Conservation (phyloP, 164 flowering plant species). For the Aristolochia fimbriata region DNA sequence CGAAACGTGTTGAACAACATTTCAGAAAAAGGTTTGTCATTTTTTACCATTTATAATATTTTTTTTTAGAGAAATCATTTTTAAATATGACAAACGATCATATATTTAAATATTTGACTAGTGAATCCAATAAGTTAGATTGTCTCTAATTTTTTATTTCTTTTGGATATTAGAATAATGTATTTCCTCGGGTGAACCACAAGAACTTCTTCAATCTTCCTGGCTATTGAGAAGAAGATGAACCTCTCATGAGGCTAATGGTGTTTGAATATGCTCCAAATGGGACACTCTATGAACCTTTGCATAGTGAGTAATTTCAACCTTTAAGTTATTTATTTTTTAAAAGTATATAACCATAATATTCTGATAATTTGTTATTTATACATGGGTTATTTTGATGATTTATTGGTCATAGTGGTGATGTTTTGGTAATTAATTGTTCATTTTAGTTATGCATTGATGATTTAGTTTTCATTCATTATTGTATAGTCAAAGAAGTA, state of each 20-base stretch:
- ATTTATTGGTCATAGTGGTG: too few species aligned
- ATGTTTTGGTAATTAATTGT: too few species aligned
- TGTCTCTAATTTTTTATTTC: neutral
- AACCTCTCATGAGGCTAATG: slow-evolving; percentile 80
- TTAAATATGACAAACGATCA: too few species aligned
- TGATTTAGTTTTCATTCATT: neutral
- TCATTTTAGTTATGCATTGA: too few species aligned
- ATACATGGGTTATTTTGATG: too few species aligned
- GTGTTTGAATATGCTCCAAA: slow-evolving; percentile 96
- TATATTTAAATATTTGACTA: too few species aligned
- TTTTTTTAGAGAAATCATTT: neutral
- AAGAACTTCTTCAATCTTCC: slow-evolving; percentile 91
- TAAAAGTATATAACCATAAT: too few species aligned
- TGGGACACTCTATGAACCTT: slow-evolving; percentile 78
- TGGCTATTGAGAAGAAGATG: slow-evolving; percentile 85
- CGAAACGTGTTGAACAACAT: slow-evolving; percentile 33
- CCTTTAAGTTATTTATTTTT: neutral
- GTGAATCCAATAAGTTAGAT: too few species aligned
- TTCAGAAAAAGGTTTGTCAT: slow-evolving; percentile 67
- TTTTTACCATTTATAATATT: slow-evolving; percentile 32
- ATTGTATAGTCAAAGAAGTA: slow-evolving; percentile 53
- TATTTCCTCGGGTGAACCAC: slow-evolving; percentile 78
- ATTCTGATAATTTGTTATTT: neutral
- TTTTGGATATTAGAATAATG: slow-evolving; percentile 41
- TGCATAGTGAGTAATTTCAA: slow-evolving; percentile 57